phyloP scores from a whole-genome alignment of 768 basidiomycete genomes.

The Naganishia randhawae region DNA sequence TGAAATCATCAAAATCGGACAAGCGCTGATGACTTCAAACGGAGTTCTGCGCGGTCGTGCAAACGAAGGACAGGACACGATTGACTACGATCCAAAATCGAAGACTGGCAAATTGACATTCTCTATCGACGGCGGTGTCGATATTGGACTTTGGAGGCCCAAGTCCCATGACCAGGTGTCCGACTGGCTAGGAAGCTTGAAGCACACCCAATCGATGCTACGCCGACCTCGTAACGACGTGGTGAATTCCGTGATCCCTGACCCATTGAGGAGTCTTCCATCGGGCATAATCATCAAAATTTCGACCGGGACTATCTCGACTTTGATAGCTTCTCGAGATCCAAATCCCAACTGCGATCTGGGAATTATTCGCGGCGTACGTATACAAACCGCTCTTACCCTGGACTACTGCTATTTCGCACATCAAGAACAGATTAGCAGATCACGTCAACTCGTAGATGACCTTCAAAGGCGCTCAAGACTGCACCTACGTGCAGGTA shows the following conservation, averaged over 20 bases:
- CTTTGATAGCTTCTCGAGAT: constrained; percentile 74
- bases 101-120: constrained; percentile 10
- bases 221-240: constrained; percentile 12
- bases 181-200: background rate
- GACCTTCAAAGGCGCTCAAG: constrained; percentile 35
- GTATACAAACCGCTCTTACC: constrained; percentile 34
- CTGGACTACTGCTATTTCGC: constrained; percentile 43
- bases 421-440: constrained; percentile 34
- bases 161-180: constrained; percentile 5
- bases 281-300: constrained; percentile 60
- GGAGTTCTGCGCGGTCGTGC: background rate
- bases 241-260: background rate
- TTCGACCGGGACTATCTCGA: constrained; percentile 61
- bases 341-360: constrained; percentile 68
- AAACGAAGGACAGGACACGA: background rate
- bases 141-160: constrained; percentile 11
- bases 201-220: background rate
- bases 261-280: constrained; percentile 54
- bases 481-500: constrained; percentile 45
- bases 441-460: constrained; percentile 34
- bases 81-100: constrained; percentile 2
- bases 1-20: background rate
- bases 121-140: constrained; percentile 3
- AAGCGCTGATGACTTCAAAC: background rate
- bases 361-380: constrained; percentile 50